A percentile compares a stretch with the other conserved stretches of the same genome.
Evolutionary conservation across 179 eudicot genomes (phyloP).

Genomic region (Actinidia chinensis): DNA sequence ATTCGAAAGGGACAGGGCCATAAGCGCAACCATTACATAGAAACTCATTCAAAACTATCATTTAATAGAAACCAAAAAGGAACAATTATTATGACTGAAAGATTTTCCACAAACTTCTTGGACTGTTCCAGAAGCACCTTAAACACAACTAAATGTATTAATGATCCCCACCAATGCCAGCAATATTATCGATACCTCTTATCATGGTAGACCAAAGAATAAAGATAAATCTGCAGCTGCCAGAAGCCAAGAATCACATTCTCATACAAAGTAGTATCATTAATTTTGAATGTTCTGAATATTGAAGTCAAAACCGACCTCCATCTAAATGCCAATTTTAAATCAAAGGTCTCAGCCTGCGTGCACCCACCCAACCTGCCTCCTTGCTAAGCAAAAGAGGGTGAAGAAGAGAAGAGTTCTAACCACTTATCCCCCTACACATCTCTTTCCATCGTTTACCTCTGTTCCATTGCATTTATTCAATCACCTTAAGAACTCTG

Average conservation of each 20-base stretch:
- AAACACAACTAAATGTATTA: not conserved
- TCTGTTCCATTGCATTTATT: not conserved
- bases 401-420: not conserved
- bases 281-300: not conserved
- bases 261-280: not conserved
- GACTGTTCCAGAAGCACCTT: not conserved
- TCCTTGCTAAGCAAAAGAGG: not conserved
- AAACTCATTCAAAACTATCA: not conserved
- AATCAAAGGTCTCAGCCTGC: not conserved
- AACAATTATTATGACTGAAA: too few relatives aligned
- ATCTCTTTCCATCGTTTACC: not conserved
- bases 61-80: too few relatives aligned
- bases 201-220: not conserved
- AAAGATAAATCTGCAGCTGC: not conserved
- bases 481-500: not conserved
- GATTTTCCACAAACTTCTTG: not conserved
- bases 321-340: not conserved
- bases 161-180: not conserved
- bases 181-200: not conserved
- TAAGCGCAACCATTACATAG: not conserved
- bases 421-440: not conserved
- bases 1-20: not conserved
- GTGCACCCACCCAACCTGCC: not conserved
- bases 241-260: not conserved
- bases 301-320: conserved; percentile 4